Conservation (phyloP, 1,284 basidiomycete genomes). For the Leccinum subrobustum region DNA sequence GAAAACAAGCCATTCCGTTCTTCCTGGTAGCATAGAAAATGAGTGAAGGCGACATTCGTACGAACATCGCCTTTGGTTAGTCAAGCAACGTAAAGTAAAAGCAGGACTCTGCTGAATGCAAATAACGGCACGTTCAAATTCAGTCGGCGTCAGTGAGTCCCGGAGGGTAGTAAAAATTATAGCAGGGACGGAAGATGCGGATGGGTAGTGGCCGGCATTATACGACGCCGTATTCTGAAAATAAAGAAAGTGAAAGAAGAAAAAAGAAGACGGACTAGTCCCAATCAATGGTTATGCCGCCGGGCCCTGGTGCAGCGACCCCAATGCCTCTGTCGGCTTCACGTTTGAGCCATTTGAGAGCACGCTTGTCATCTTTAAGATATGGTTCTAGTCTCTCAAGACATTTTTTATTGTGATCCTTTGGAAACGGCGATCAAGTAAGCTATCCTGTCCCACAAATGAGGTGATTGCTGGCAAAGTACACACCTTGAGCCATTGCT, state of each 20-base stretch:
- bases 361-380: slow-evolving; percentile 77
- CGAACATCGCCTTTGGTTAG: slow-evolving; percentile 25
- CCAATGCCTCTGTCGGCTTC: slow-evolving; percentile 74
- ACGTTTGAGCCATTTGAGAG: slow-evolving; percentile 77
- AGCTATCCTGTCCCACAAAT: not conserved
- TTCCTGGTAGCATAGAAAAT: slow-evolving; percentile 16
- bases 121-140: slow-evolving; percentile 10
- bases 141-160: slow-evolving; percentile 1
- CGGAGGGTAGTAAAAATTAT: slow-evolving; percentile 18
- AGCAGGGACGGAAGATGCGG: slow-evolving; percentile 11
- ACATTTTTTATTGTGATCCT: slow-evolving; percentile 86
- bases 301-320: slow-evolving; percentile 55
- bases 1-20: slow-evolving; percentile 22
- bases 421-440: slow-evolving; percentile 5
- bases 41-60: slow-evolving; percentile 22
- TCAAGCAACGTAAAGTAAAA: slow-evolving; percentile 26
- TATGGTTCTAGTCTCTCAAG: slow-evolving; percentile 69
- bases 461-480: slow-evolving; percentile 15
- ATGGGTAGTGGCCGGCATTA: not conserved
- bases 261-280: slow-evolving; percentile 40
- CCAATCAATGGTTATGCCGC: slow-evolving; percentile 75
- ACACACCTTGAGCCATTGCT: slow-evolving; percentile 81
- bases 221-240: slow-evolving; percentile 3
- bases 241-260: not conserved
- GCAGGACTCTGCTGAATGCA: slow-evolving; percentile 20